phyloP scores from a whole-genome alignment of 2,329 filamentous ascomycete genomes.

The Drechslerella coelobrocha region DNA sequence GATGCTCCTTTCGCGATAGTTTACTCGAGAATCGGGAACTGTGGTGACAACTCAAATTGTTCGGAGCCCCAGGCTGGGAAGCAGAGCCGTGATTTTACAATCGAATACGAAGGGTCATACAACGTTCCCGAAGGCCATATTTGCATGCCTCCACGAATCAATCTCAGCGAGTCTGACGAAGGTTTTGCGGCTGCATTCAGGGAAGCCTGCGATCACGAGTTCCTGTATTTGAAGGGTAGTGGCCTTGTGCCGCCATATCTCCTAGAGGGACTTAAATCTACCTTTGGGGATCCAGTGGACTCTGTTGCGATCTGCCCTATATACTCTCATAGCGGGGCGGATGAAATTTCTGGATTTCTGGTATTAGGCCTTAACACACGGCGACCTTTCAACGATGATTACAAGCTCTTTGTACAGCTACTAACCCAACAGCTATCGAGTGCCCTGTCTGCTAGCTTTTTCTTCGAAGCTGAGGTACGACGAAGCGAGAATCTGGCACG shows the following conservation, averaged over 20 bases:
- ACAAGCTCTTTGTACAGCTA: conserved; percentile 72
- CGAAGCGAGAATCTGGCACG: conserved; percentile 75
- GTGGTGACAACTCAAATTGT: conserved; percentile 64
- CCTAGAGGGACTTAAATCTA: conserved; percentile 22
- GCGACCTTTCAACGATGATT: conserved; percentile 80
- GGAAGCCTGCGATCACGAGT: conserved; percentile 26
- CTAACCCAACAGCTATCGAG: conserved; percentile 67
- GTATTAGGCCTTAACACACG: conserved; percentile 80
- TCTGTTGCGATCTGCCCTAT: conserved; percentile 31
- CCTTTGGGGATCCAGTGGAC: conserved; percentile 22
- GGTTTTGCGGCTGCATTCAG: conserved; percentile 38
- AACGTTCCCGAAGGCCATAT: conserved; percentile 29
- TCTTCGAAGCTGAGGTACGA: conserved; percentile 80
- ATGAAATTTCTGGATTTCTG: conserved; percentile 69
- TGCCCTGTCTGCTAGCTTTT: conserved; percentile 78
- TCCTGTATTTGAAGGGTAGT: conserved; percentile 19
- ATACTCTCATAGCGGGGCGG: conserved; percentile 27
- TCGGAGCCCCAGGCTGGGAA: conserved; percentile 10
- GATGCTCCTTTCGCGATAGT: conserved; percentile 34
- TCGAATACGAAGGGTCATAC: conserved; percentile 35
- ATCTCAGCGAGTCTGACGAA: conserved; percentile 33
- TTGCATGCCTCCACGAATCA: conserved; percentile 21
- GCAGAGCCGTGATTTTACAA: conserved; percentile 18
- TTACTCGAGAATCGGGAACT: conserved; percentile 64
- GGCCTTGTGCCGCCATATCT: conserved; percentile 20